Evolutionary conservation across 2,329 filamentous ascomycete species (phyloP), one percentile per base, ranked within the genome.

Genomic region (Fusarium longipes): DNA sequence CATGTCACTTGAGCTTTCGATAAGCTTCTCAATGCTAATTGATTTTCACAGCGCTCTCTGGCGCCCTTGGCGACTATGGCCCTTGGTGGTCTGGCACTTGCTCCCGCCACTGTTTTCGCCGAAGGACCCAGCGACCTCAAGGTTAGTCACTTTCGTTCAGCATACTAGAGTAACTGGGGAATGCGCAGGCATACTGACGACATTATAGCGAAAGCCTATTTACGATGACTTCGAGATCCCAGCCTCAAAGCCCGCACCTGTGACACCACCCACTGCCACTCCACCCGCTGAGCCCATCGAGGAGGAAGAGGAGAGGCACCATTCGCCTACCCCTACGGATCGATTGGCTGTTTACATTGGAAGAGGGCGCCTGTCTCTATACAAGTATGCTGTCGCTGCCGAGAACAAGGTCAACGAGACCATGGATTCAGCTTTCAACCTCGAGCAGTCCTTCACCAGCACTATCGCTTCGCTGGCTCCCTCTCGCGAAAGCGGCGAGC

Each of bases 401-500:
- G 95, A 98, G 83, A 89, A 93, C 79, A 86, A 89, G 74, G 87
- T 97, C 81, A 97, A 99, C 84, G 80, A 84, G 72, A 85, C 91
- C 72, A 90, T 97, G 81, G 91, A 93, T 77, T 87, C 86, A 68
- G 91, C 91, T 71, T 92, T 99, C 76, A 81, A 89, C 77, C 89
- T 97, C 70, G 96, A 99, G 84, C 89, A 91, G 78, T 92, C 89
- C 76, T 94, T 98, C 82, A 97, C 95, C 73, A 87, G 86, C 79
- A 98, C 96, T 63, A 81, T 99, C 71, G 93, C 94, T 60, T 93
- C 91, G 22, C 87, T 99, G 36, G 96, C 94, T 20, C 96, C 96
- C 29, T 84, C 93, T 35, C 90, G 90, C 74, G 91, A 95, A 80
- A 92, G 89, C 63, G 92, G 92, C 77, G 96, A 99, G 84, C 89